Evolutionary conservation across 2,329 filamentous ascomycete species (phyloP), one percentile per base, ranked within the genome.

Genomic region (Colletotrichum liaoningense): DNA sequence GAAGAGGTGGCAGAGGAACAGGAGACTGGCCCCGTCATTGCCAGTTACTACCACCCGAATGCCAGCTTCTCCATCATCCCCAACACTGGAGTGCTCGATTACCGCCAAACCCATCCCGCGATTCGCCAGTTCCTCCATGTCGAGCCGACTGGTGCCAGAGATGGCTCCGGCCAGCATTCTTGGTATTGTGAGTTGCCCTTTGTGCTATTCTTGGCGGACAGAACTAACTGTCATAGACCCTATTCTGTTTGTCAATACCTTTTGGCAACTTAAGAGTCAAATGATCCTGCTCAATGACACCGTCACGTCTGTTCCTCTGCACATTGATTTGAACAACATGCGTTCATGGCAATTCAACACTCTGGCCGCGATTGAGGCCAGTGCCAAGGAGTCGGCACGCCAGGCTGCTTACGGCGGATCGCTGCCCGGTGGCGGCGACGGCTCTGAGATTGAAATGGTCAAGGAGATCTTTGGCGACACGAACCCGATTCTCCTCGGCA

Each of bases 381-480:
- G 93, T 78, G 92, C 95, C 77, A 97, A 97, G 83, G 91, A 97
- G 78, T 93, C 93, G 72, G 92, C 94, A 55, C 91, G 91, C 58
- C 92, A 95, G 80, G 93, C 94, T 63, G 95, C 95, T 1, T 91
- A 89, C 70, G 95, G 94, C 58, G 88, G 91, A 46, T 86, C 91
- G 3, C 87, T 93, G 6, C 91, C 94, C 0, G 93, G 93, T 46
- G 94, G 93, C 68, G 94, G 95, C 70, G 97, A 98, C 80, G 97
- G 97, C 55, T 94, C 90, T 70, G 97, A 99, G 83, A 94, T 98
- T 79, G 97, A 99, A 82, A 95, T 98, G 90, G 92, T 99, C 86
- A 99, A 99, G 87, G 94, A 97, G 80, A 93, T 98, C 60, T 89
- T 99, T 52, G 88, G 98, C 49, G 95, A 98, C 85, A 98, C 95